phyloP scores from a whole-genome alignment of 2,329 filamentous ascomycete genomes.

The Ceratocystiopsis sp. region DNA sequence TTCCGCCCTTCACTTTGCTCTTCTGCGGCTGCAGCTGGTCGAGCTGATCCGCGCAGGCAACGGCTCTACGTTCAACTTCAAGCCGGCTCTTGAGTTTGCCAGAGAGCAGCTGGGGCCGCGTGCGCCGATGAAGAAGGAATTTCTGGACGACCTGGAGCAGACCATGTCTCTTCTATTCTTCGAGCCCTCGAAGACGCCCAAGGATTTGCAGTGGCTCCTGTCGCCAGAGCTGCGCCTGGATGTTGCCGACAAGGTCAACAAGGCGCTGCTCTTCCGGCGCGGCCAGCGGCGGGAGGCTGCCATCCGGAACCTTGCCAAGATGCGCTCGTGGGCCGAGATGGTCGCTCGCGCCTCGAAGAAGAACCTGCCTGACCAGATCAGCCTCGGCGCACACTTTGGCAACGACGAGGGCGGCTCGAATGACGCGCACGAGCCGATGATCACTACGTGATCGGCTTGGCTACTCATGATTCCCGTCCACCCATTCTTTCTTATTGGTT shows the following conservation, averaged over 20 bases:
- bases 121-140: conserved; percentile 64
- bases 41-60: conserved; percentile 76
- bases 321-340: conserved; percentile 72
- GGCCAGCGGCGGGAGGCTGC: conserved; percentile 61
- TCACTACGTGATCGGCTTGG: conserved; percentile 25
- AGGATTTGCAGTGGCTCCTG: conserved; percentile 58
- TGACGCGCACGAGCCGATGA: conserved; percentile 33
- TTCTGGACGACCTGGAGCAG: conserved; percentile 72
- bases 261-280: conserved; percentile 63
- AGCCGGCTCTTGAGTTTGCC: conserved; percentile 69
- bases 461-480: no score
- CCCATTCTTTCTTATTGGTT: background rate
- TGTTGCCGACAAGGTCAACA: conserved; percentile 80
- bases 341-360: conserved; percentile 30
- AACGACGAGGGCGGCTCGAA: conserved; percentile 17
- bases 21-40: conserved; percentile 80
- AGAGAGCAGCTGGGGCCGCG: conserved; percentile 73
- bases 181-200: conserved; percentile 59
- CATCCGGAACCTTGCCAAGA: conserved; percentile 62
- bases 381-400: conserved; percentile 22
- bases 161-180: conserved; percentile 91
- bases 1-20: conserved; percentile 68
- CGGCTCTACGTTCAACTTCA: conserved; percentile 54
- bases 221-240: conserved; percentile 63
- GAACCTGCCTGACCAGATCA: conserved; percentile 22